Evolutionary conservation across 768 basidiomycete genomes (phyloP), one percentile per base, ranked within the genome.

Genomic region (Lentinula detonsa): DNA sequence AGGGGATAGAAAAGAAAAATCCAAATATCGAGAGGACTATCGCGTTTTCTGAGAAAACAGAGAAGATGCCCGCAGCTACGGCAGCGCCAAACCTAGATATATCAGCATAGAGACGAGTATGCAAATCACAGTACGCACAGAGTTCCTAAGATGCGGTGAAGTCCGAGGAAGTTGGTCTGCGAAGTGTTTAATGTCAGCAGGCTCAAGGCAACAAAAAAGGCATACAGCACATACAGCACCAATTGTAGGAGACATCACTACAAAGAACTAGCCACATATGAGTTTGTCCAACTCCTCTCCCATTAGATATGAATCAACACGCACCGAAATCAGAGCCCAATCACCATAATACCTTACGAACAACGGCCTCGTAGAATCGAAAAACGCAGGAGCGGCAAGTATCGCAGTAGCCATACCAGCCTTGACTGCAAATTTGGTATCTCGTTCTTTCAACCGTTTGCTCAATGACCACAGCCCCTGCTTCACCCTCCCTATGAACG

Each of bases 251-350:
- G 90, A 91, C 67, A 93, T 87, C n/a, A 95, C 91, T n/a, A 90
- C 85, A 65, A 94, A 91, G 73, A 87, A 92, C 89, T 90, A 39
- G 23, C 31, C 28, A 45, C 33, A 60, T 55, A 55, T 13, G 21
- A 5, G 28, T 57, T 40, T 11, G 31, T 57, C 5, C n/a, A n/a
- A 34, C 13, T 13, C 33, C 10, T 56, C 37, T 65, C 68, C 18
- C 28, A 28, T 18, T 2, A 35, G 45, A 42, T 39, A 60, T 55
- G 35, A 59, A 31, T 8, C 40, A 60, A 63, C 33, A 76, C 83
- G 68, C 63, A 91, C 93, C 49, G 95, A 95, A 57, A 98, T 91
- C 68, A 99, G 75, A 1, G 94, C 94, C 96, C 96, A 99, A 74
- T 98, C 94, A 39, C 95, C 95, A 66, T 87, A 83, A 66, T 89